A percentile compares a stretch with the other conserved stretches of the same genome.
These are phyloP conservation scores for Talaromyces proteolyticus DNA, from an alignment of 495 filamentous ascomycete species.

Conservation along the genomic window DNA sequence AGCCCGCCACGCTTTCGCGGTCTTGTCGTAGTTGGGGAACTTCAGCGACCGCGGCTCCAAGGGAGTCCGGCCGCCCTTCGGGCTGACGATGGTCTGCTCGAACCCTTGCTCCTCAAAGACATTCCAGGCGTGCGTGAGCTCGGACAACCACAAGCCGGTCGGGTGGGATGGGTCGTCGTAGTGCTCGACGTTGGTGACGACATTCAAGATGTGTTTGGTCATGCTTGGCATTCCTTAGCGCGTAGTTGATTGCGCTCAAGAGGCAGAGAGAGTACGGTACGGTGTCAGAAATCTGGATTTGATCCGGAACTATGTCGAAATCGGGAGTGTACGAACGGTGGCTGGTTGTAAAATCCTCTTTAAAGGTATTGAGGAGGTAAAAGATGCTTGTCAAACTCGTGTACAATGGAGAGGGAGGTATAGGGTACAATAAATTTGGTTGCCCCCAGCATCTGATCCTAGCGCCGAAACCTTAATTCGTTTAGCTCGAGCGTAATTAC, in stretches of 20 bases:
- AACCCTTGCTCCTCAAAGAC: constrained; percentile 34
- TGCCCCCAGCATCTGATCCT: too few relatives aligned
- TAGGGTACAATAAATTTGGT: too few relatives aligned
- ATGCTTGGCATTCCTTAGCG: neutral
- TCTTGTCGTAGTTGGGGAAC: constrained; percentile 38
- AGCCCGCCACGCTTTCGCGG: constrained; percentile 8
- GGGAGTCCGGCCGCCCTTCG: constrained; percentile 48
- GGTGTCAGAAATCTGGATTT: neutral
- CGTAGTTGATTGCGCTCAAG: neutral
- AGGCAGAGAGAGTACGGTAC: neutral
- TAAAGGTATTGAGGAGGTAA: too few relatives aligned
- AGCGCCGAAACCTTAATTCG: too few relatives aligned
- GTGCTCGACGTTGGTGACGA: constrained; percentile 10
- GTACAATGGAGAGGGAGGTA: too few relatives aligned
- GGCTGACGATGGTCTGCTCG: constrained; percentile 48
- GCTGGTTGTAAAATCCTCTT: too few relatives aligned
- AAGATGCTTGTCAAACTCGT: too few relatives aligned
- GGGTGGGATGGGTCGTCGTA: constrained; percentile 8
- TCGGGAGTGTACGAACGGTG: too few relatives aligned
- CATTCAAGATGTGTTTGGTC: constrained; percentile 5
- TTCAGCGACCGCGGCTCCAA: constrained; percentile 55
- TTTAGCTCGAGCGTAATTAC: too few relatives aligned
- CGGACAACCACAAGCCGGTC: constrained; percentile 25
- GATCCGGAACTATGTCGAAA: too few relatives aligned
- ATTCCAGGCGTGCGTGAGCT: constrained; percentile 56